These are phyloP conservation scores for Verticillium nonalfalfae DNA, from an alignment of 2,329 filamentous ascomycete species.

Conservation along the genomic window DNA sequence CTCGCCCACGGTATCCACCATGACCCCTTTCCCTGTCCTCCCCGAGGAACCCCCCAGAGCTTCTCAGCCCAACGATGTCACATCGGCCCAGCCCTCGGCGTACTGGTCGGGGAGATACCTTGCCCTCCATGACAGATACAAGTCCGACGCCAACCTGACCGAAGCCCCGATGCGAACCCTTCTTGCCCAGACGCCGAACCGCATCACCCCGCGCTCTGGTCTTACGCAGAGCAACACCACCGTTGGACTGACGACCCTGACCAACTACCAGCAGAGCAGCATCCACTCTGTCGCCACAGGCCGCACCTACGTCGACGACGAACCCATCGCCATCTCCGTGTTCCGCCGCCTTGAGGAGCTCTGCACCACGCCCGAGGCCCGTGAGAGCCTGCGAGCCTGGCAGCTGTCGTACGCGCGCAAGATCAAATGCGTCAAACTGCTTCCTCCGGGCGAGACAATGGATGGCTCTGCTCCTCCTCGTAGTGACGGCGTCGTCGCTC, in stretches of 20 bases:
- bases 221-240: not conserved
- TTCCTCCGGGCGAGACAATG: slow-evolving; percentile 27
- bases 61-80: slow-evolving; percentile 23
- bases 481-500: slow-evolving; percentile 4
- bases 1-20: not conserved
- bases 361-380: slow-evolving; percentile 41
- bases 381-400: slow-evolving; percentile 40
- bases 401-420: slow-evolving; percentile 41
- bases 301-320: not conserved
- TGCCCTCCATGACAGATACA: slow-evolving; percentile 47
- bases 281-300: not conserved
- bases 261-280: not conserved
- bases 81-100: slow-evolving; percentile 34
- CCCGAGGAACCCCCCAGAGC: not conserved
- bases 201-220: not conserved
- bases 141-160: not conserved
- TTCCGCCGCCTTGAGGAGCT: slow-evolving; percentile 39
- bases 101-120: slow-evolving; percentile 61
- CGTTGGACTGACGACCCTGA: not conserved
- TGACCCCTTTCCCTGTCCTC: not conserved
- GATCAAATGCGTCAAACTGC: slow-evolving; percentile 26
- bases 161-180: not conserved
- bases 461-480: not conserved
- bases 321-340: slow-evolving; percentile 14
- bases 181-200: not conserved